Percentiles rank a stretch among this genome's conserved stretches.
Conservation (phyloP, 1,284 basidiomycete genomes). For the Leccinum subrobustum region DNA sequence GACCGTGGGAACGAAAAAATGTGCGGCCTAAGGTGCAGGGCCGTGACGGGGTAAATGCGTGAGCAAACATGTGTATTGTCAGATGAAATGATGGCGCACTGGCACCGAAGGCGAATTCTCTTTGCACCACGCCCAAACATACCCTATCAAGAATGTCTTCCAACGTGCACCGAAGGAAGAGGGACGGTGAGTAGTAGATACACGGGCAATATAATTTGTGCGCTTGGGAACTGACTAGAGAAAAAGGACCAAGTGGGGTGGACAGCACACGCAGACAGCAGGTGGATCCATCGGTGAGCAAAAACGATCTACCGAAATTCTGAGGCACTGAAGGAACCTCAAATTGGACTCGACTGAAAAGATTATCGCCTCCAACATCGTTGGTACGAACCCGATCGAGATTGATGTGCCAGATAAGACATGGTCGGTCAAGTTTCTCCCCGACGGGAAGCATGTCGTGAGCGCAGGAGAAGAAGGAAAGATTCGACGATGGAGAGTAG, state of each 20-base stretch:
- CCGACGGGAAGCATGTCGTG: neutral
- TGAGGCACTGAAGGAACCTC: neutral
- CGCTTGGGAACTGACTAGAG: neutral
- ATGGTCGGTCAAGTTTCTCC: neutral
- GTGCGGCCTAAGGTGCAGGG: too few relatives aligned
- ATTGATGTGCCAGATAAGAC: neutral
- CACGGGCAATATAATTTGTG: neutral
- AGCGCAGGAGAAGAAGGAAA: neutral
- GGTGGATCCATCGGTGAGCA: neutral
- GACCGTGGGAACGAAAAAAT: too few relatives aligned
- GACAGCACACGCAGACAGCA: neutral
- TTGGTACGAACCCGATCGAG: neutral
- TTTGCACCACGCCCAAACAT: too few relatives aligned
- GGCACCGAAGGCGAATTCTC: too few relatives aligned
- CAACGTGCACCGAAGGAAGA: neutral
- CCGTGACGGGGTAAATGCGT: too few relatives aligned
- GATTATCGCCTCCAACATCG: neutral
- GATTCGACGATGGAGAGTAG: neutral
- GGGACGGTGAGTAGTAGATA: neutral
- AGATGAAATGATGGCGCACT: too few relatives aligned
- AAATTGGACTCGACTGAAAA: neutral
- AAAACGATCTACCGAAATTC: neutral
- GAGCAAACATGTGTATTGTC: too few relatives aligned
- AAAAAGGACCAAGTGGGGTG: neutral
- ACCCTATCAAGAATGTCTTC: too few relatives aligned